Evolutionary conservation across 768 basidiomycete genomes (phyloP).

Genomic region (Butyriboletus loyo): DNA sequence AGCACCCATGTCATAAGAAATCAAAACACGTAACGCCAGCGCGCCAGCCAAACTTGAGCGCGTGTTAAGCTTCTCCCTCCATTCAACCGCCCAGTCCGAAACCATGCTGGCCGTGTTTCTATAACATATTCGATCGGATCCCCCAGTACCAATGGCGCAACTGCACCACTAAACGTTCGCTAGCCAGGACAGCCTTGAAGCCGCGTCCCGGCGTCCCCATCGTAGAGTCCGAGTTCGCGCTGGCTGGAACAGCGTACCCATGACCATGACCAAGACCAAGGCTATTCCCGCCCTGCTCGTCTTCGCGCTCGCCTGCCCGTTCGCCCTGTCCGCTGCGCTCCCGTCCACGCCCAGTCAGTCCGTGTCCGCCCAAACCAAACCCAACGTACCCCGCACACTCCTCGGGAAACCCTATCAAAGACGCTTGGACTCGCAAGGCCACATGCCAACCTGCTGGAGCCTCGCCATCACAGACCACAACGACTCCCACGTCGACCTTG

Average conservation of each 20-base stretch:
- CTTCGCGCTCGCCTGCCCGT: conserved; percentile 11
- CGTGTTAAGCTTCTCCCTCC: neutral
- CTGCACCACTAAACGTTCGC: neutral
- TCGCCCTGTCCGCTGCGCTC: conserved; percentile 5
- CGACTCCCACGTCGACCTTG: neutral
- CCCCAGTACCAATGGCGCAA: neutral
- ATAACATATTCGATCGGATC: neutral
- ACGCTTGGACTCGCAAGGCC: neutral
- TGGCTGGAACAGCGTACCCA: neutral
- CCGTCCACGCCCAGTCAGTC: neutral
- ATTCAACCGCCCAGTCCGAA: neutral
- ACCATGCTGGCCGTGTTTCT: conserved; percentile 15
- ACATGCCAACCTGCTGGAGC: neutral
- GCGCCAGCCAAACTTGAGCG: neutral
- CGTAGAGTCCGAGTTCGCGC: neutral
- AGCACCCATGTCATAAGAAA: neutral
- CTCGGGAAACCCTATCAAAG: conserved; percentile 12
- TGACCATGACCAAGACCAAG: conserved; percentile 3
- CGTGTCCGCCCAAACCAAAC: neutral
- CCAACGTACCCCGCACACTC: conserved; percentile 10
- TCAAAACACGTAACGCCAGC: conserved; percentile 16
- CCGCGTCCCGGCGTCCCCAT: neutral
- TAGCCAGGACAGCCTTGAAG: neutral
- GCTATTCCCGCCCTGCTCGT: neutral
- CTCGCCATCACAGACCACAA: neutral